Evolutionary conservation across 805 yeast species (phyloP).

Genomic region (Lipomyces mesembrius): DNA sequence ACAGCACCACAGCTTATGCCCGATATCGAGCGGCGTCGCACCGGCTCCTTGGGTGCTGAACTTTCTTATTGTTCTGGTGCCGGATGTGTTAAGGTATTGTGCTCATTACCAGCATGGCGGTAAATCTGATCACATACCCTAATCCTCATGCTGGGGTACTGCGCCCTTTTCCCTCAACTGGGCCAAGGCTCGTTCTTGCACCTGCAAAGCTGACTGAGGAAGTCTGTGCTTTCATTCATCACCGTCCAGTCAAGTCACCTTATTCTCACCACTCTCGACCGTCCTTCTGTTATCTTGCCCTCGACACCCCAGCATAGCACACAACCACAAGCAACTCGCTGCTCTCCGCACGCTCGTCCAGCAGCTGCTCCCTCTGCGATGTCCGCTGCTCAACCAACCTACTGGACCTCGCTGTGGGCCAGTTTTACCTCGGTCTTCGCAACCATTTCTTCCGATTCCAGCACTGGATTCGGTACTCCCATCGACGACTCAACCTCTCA

Average conservation of each 20-base stretch:
- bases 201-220: background rate
- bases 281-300: conserved; percentile 8
- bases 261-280: conserved; percentile 10
- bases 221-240: background rate
- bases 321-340: background rate
- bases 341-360: background rate
- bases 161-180: background rate
- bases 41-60: too few relatives aligned
- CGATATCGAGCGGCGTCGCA: too few relatives aligned
- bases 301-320: conserved; percentile 5
- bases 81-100: background rate
- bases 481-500: background rate
- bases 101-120: too few relatives aligned
- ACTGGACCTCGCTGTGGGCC: conserved; percentile 10
- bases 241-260: conserved; percentile 11
- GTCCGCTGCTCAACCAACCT: background rate
- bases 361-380: conserved; percentile 2
- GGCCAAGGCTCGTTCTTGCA: background rate
- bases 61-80: background rate
- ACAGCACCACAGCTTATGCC: background rate
- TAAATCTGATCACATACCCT: too few relatives aligned
- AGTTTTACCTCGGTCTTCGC: background rate
- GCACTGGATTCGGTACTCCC: background rate
- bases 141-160: too few relatives aligned
- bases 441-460: background rate